phyloP scores from a whole-genome alignment of 129 eudicot species.

The Centrapalus pauciflorus region DNA sequence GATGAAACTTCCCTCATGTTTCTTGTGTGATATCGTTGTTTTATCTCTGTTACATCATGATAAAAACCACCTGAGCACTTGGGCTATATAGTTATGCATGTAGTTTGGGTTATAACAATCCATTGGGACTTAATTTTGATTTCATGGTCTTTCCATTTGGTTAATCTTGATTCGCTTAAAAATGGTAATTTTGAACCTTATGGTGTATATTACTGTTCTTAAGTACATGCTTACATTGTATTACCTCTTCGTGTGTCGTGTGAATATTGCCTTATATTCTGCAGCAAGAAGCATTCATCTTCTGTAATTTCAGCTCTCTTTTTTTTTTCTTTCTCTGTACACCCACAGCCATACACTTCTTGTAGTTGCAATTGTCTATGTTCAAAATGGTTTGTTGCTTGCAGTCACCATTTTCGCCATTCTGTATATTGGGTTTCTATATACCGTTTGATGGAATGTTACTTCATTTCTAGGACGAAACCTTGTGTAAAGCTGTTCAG shows the following conservation, averaged over 20 bases:
- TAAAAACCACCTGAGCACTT: background rate
- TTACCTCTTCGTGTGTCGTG: background rate
- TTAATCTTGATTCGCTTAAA: background rate
- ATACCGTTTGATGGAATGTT: slow-evolving; percentile 8
- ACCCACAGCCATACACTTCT: background rate
- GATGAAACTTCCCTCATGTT: background rate
- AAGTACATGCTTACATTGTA: background rate
- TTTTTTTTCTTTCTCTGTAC: background rate
- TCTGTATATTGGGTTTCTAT: background rate
- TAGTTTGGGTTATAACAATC: background rate
- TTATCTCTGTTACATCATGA: background rate
- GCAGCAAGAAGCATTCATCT: background rate
- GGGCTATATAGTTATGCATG: background rate
- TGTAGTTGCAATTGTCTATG: background rate
- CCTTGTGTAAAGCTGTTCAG: slow-evolving; percentile 81
- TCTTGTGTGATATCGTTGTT: background rate
- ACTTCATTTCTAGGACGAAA: slow-evolving; percentile 62
- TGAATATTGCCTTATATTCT: background rate
- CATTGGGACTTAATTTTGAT: background rate
- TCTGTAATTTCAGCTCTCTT: background rate
- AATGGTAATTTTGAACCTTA: background rate
- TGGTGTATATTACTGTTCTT: background rate
- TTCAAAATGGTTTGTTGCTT: background rate
- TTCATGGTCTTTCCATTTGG: background rate
- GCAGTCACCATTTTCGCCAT: background rate